A percentile compares a stretch with the other conserved stretches of the same genome.
Conservation (phyloP, 805 yeast genomes). For the Starmerella etchellsii region DNA sequence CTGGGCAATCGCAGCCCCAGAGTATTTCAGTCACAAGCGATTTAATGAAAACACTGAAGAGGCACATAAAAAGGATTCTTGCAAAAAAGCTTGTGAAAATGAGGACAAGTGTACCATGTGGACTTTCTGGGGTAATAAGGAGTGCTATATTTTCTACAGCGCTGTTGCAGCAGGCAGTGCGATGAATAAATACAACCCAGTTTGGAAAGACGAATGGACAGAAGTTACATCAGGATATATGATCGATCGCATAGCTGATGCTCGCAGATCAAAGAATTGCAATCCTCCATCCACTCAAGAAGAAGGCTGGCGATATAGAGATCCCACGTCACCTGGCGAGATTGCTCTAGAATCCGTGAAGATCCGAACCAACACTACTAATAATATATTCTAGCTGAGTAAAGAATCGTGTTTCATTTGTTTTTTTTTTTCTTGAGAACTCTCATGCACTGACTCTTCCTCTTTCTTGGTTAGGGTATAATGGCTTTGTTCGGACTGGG, state of each 20-base stretch:
- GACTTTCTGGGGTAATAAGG: slow-evolving; percentile 8
- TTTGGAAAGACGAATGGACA: slow-evolving; percentile 8
- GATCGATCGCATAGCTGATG: slow-evolving; percentile 24
- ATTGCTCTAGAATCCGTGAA: too few species aligned
- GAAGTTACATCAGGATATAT: slow-evolving; percentile 23
- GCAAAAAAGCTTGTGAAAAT: slow-evolving; percentile 14
- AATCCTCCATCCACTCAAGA: background rate
- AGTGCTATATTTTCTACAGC: slow-evolving; percentile 12
- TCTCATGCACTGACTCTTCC: too few species aligned
- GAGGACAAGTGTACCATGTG: slow-evolving; percentile 17
- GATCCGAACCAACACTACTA: too few species aligned
- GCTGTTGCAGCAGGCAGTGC: slow-evolving; percentile 16
- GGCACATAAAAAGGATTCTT: slow-evolving; percentile 10
- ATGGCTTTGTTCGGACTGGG: background rate
- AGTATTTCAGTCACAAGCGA: slow-evolving; percentile 1
- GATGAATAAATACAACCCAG: slow-evolving; percentile 1
- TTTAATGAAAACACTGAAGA: background rate
- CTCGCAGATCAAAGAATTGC: background rate
- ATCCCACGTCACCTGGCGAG: too few species aligned
- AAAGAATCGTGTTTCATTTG: too few species aligned
- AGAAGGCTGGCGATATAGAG: background rate
- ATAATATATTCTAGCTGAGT: too few species aligned
- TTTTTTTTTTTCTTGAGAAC: too few species aligned
- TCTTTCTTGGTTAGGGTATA: too few species aligned
- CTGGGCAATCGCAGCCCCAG: slow-evolving; percentile 18